These are phyloP conservation scores for Avena eriantha DNA, from an alignment of 176 grass and related monocot genomes.

Conservation along the genomic window DNA sequence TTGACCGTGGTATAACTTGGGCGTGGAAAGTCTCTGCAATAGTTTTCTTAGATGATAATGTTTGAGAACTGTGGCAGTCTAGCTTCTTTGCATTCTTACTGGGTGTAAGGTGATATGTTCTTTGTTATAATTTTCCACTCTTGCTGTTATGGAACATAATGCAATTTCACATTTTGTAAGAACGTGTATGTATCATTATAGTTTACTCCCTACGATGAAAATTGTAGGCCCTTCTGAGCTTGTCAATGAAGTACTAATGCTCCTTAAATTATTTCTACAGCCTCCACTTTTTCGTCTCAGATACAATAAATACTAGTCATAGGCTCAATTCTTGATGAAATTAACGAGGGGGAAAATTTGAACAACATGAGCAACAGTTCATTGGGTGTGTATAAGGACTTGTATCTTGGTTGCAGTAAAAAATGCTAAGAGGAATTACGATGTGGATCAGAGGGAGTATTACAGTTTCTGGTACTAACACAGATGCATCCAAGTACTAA, in stretches of 20 bases:
- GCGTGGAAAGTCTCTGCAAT: too few relatives aligned
- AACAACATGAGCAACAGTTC: neutral
- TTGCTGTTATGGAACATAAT: neutral
- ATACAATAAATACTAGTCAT: neutral
- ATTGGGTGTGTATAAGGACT: neutral
- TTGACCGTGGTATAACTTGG: too few relatives aligned
- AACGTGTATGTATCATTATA: neutral
- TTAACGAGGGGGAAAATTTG: neutral
- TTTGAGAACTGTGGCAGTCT: neutral
- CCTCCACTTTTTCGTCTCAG: neutral
- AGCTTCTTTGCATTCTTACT: neutral
- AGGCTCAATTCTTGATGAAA: slow-evolving; percentile 8
- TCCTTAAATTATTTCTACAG: neutral
- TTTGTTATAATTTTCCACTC: too few relatives aligned
- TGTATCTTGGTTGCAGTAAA: neutral
- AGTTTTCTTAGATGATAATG: too few relatives aligned
- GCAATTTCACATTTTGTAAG: neutral
- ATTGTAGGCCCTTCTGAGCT: neutral
- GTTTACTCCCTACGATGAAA: neutral
- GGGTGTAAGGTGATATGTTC: neutral
- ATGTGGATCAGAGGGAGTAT: neutral
- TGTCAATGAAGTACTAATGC: neutral
- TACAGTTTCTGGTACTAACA: neutral
- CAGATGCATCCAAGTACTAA: neutral
- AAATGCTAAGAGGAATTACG: neutral